phyloP scores from a whole-genome alignment of 2,329 filamentous ascomycete species.

The Lecanicillium sp. region DNA sequence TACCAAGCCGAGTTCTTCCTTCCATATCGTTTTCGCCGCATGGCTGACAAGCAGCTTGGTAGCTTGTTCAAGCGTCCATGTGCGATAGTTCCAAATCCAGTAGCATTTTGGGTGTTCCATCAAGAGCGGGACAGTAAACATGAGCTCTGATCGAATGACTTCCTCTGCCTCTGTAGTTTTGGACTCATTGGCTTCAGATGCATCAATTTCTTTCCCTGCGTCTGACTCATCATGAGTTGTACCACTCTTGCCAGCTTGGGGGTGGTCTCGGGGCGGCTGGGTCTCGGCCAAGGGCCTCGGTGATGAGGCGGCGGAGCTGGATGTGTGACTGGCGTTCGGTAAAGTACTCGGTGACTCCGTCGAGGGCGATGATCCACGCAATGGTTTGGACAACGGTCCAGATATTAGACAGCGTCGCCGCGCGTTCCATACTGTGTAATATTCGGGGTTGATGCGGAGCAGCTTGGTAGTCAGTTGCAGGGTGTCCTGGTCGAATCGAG shows the following conservation, averaged over 20 bases:
- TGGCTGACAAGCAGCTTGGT: conserved; percentile 52
- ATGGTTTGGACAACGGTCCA: conserved; percentile 48
- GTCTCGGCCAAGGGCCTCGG: conserved; percentile 44
- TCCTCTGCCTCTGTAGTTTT: conserved; percentile 18
- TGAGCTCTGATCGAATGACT: conserved; percentile 64
- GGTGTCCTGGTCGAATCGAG: conserved; percentile 44
- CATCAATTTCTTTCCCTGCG: conserved; percentile 1
- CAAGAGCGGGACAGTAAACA: conserved; percentile 77
- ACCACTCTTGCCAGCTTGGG: not conserved
- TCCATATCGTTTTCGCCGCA: conserved; percentile 63
- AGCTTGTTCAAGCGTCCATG: conserved; percentile 73
- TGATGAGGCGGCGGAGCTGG: conserved; percentile 54
- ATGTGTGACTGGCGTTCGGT: conserved; percentile 49
- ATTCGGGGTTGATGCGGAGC: conserved; percentile 72
- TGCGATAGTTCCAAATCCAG: conserved; percentile 97
- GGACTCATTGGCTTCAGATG: too few species aligned
- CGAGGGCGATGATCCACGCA: conserved; percentile 44
- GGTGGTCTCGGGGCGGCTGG: conserved; percentile 35
- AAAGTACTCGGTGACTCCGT: conserved; percentile 47
- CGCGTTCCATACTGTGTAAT: conserved; percentile 88
- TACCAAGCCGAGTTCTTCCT: conserved; percentile 73
- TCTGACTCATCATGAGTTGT: conserved; percentile 12
- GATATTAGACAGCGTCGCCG: conserved; percentile 63
- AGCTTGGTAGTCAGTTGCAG: conserved; percentile 66
- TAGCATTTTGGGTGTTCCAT: conserved; percentile 92